phyloP scores from a whole-genome alignment of 2,329 filamentous ascomycete genomes.

The Aspergillus brasiliensis region DNA sequence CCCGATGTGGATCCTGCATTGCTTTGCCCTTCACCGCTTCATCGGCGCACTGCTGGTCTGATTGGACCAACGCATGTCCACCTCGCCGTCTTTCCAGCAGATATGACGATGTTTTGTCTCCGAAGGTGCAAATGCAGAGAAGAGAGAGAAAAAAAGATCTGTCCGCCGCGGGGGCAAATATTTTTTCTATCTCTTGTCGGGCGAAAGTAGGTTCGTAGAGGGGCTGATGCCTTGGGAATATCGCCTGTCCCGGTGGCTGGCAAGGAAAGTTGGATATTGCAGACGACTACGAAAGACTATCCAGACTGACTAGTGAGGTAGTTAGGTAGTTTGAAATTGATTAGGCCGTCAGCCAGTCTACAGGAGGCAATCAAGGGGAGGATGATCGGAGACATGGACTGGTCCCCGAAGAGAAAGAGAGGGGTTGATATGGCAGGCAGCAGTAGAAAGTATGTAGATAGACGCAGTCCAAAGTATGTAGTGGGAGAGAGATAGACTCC shows the following conservation, averaged over 20 bases:
- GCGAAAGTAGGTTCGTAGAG: neutral
- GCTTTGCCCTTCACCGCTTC: neutral
- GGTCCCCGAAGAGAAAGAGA: no score
- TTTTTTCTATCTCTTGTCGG: neutral
- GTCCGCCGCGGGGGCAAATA: neutral
- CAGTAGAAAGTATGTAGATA: no score
- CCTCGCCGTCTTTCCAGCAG: no score
- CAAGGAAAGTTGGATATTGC: neutral
- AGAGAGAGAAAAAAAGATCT: neutral
- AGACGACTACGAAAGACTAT: neutral
- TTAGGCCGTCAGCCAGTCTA: no score
- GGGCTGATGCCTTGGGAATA: neutral
- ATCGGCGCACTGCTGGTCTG: neutral
- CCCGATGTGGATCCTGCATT: neutral
- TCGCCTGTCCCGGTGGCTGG: neutral
- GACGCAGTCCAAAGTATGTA: no score
- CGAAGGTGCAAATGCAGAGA: neutral
- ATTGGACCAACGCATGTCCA: neutral
- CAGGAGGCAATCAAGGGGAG: no score
- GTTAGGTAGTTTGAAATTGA: no score
- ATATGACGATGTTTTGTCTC: neutral
- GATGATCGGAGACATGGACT: no score
- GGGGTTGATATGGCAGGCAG: no score
- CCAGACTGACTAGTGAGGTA: no score
- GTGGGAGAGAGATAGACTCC: no score